These are phyloP conservation scores for Solanum hybrid DNA, from an alignment of 305 asterid species.

Conservation along the genomic window DNA sequence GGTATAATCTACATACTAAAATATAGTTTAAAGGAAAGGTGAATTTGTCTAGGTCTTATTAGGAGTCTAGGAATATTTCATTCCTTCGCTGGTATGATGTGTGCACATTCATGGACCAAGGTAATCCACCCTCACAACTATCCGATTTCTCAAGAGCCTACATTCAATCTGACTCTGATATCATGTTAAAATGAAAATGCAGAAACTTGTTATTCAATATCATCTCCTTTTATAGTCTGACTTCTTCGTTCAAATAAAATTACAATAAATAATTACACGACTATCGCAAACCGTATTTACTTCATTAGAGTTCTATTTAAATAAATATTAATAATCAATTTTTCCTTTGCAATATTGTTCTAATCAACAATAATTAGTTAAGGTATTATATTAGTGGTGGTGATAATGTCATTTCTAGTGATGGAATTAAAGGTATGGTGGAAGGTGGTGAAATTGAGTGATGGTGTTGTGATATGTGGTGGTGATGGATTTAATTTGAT, in stretches of 20 bases:
- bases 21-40: background rate
- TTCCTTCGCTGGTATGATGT: background rate
- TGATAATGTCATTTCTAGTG: background rate
- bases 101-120: background rate
- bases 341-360: background rate
- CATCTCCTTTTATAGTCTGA: background rate
- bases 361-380: background rate
- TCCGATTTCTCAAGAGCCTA: accelerated
- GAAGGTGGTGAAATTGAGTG: no score
- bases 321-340: no score
- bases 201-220: background rate
- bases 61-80: no score
- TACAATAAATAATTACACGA: background rate
- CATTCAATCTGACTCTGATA: background rate
- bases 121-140: background rate
- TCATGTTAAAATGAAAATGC: background rate
- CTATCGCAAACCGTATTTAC: background rate
- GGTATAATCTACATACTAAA: background rate
- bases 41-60: background rate
- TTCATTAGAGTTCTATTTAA: background rate
- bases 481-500: background rate
- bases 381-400: background rate
- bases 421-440: no score
- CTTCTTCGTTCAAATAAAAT: background rate
- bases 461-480: background rate